Evolutionary conservation across 2,329 filamentous ascomycete species (phyloP).

Genomic region (Dactylellina parvicollis): DNA sequence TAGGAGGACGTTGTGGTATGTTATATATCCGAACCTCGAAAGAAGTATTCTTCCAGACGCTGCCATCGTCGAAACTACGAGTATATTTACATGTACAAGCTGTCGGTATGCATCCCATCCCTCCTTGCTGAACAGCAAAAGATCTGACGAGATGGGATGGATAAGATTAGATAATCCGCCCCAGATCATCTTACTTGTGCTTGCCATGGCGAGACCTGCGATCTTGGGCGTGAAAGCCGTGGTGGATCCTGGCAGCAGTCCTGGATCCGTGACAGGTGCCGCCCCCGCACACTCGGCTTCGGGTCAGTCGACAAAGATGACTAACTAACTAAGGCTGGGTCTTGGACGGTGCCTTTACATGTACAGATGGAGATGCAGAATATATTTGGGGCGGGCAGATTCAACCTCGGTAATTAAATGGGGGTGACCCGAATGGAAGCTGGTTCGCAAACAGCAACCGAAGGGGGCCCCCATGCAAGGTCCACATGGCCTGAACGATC

Average conservation of each 20-base stretch:
- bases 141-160: not conserved
- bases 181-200: not conserved
- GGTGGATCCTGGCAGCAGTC: too few relatives aligned
- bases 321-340: too few relatives aligned
- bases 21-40: too few relatives aligned
- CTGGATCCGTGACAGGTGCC: too few relatives aligned
- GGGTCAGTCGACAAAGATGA: conserved; percentile 9
- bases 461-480: conserved; percentile 10
- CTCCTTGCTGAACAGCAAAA: not conserved
- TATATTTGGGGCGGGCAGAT: too few relatives aligned
- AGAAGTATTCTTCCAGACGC: too few relatives aligned
- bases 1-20: too few relatives aligned
- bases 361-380: not conserved
- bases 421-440: conserved; percentile 33
- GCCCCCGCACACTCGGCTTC: conserved; percentile 26
- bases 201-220: not conserved
- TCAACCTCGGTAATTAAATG: conserved; percentile 49
- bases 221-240: not conserved
- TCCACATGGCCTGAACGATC: conserved; percentile 13
- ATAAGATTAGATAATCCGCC: conserved; percentile 5
- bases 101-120: not conserved
- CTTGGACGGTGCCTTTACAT: too few relatives aligned
- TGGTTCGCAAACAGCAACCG: not conserved
- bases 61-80: not conserved
- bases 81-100: not conserved